Evolutionary conservation across 2,329 filamentous ascomycete genomes (phyloP).

Genomic region (Alternaria triticina): DNA sequence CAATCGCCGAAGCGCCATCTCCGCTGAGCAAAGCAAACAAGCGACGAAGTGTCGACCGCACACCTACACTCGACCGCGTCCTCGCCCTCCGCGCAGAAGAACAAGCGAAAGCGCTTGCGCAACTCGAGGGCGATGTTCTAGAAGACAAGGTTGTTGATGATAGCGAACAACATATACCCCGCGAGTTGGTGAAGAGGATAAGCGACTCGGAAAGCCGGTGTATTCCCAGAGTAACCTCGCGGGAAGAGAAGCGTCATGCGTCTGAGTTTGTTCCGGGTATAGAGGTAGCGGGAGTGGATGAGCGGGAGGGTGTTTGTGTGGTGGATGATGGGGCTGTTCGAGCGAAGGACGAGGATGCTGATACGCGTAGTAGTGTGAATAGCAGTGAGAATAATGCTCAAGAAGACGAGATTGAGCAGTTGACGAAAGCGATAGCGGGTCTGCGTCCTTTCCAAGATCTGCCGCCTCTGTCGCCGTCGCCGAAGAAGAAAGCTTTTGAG

Average conservation of each 20-base stretch:
- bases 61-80: slow-evolving; percentile 1
- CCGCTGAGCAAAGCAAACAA: neutral
- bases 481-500: neutral
- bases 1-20: neutral
- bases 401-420: neutral
- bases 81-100: neutral
- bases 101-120: neutral
- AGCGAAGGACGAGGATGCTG: neutral
- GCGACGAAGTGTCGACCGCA: neutral
- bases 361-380: neutral
- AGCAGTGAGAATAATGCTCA: neutral
- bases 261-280: neutral
- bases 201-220: neutral
- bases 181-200: too few species aligned
- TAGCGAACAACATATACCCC: neutral
- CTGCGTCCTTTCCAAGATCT: neutral
- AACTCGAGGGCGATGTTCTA: neutral
- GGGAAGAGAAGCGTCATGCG: neutral
- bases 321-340: accelerated
- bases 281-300: accelerated
- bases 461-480: neutral
- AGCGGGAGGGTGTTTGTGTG: neutral
- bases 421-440: neutral
- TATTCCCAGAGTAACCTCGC: neutral
- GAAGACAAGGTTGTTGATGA: accelerated